Evolutionary conservation across 1,284 basidiomycete genomes (phyloP), one percentile per base, ranked within the genome.

Genomic region (Acaromyces ingoldii): DNA sequence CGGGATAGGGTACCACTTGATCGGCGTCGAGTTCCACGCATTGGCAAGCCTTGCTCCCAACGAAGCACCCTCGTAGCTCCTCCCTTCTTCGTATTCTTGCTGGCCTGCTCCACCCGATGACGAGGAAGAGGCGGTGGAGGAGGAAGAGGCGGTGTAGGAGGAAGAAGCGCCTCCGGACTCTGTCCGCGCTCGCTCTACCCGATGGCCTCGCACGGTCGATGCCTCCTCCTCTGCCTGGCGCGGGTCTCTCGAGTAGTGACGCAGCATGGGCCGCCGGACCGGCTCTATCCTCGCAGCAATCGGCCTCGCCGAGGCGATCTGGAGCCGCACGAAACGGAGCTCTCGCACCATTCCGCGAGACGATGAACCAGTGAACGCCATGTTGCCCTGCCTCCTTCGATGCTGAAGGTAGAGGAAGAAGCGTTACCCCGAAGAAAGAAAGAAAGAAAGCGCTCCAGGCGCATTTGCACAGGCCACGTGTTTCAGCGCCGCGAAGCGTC

Each of bases 1-100:
- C 13, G 93, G 93, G 39, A 98, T 83, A 7, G 93, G 92, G 65
- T 91, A 92, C 93, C 93, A 98, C 76, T 85, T 88, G 47, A 88
- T 90, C 1, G 89, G 90, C 0, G 92, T 95, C 62, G 85, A 81
- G 2, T 81, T 84, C 91, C 91, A 95, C 22, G 89, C 90, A 59
- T 83, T 75, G 36, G 78, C 77, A 9, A 85, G 75, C 30, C 81
- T 77, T 58, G 76, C 81, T 80, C 74, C 17, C 7, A 22, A n/a
- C 19, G 15, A 10, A 5, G 7, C 13, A 28, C 43, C 39, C 13
- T 53, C 46, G 33, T 62, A 56, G 1, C 52, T 49, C 21, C 51
- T 44, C 4, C 41, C 10, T 7, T 50, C 37, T 6, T 30, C 40
- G 4, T 45, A 33, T 10, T 24, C 51, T 24, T 33, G 7, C 6